Conservation (phyloP, 2,329 filamentous ascomycete species). For the Alternaria burnsii region DNA sequence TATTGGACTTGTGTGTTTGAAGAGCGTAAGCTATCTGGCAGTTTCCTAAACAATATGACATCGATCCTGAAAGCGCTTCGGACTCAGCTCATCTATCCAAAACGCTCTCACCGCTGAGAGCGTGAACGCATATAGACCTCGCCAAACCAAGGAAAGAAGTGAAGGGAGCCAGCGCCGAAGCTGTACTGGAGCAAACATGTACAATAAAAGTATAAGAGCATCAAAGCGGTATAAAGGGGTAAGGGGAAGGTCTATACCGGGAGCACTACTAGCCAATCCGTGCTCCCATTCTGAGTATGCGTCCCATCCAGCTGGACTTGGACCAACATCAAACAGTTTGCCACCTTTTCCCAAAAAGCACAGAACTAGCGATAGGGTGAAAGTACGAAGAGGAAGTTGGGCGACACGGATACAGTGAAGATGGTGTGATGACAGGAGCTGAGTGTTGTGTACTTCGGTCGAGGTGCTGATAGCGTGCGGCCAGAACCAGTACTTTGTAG, state of each 20-base stretch:
- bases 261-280: neutral
- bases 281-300: neutral
- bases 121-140: conserved; percentile 3
- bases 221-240: conserved; percentile 11
- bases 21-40: conserved; percentile 3
- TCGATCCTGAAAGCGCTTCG: neutral
- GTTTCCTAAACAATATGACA: neutral
- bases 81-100: conserved; percentile 1
- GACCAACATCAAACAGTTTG: neutral
- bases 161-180: conserved; percentile 19
- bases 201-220: conserved; percentile 29
- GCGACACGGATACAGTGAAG: neutral
- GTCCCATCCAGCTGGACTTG: conserved; percentile 7
- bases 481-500: conserved; percentile 3
- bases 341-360: conserved; percentile 3
- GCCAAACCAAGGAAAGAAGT: conserved; percentile 12
- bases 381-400: neutral
- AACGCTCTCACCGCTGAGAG: neutral
- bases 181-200: conserved; percentile 24
- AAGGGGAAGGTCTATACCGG: conserved; percentile 21
- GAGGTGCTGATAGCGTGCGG: neutral
- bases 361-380: neutral
- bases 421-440: neutral
- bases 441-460: neutral
- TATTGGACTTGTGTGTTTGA: neutral